These are phyloP conservation scores for Pelagophyceae sp. DNA, from an alignment of 352 stramenopile species.

Conservation along the genomic window DNA sequence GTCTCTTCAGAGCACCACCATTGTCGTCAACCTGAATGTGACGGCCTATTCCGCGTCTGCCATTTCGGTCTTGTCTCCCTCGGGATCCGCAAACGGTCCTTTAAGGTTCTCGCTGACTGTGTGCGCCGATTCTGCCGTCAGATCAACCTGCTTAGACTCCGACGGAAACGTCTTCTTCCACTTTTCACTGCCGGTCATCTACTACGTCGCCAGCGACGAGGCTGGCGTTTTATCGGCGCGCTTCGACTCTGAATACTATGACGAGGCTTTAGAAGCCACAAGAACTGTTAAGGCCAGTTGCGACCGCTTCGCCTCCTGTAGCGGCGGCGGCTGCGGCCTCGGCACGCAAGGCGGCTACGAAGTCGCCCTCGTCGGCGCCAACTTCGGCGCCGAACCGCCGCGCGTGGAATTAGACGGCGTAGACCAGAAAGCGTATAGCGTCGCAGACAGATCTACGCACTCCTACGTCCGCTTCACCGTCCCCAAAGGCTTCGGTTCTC, in stretches of 20 bases:
- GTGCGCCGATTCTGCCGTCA: background rate
- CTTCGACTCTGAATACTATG: no score
- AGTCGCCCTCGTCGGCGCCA: conserved; percentile 40
- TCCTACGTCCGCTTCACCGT: conserved; percentile 41
- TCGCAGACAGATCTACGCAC: conserved; percentile 38
- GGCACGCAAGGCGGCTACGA: conserved; percentile 37
- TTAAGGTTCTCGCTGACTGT: background rate
- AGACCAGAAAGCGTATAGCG: no score
- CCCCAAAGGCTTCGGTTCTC: conserved; percentile 44
- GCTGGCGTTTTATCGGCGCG: no score
- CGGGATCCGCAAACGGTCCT: background rate
- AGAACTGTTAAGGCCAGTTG: background rate
- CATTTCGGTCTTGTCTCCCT: conserved; percentile 8
- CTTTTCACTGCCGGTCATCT: conserved; percentile 15
- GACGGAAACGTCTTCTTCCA: background rate
- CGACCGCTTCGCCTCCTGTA: background rate
- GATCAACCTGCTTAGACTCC: background rate
- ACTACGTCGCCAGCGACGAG: background rate
- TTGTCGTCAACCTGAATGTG: background rate
- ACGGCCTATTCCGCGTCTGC: background rate
- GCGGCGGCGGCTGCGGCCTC: conserved; percentile 17
- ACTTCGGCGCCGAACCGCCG: conserved; percentile 39
- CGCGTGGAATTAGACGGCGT: conserved; percentile 30
- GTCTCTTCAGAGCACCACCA: conserved; percentile 13
- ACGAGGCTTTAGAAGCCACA: background rate